A percentile compares a stretch with the other conserved stretches of the same genome.
phyloP scores from a whole-genome alignment of 441 rosid species.

The Erodium chrysanthum region DNA sequence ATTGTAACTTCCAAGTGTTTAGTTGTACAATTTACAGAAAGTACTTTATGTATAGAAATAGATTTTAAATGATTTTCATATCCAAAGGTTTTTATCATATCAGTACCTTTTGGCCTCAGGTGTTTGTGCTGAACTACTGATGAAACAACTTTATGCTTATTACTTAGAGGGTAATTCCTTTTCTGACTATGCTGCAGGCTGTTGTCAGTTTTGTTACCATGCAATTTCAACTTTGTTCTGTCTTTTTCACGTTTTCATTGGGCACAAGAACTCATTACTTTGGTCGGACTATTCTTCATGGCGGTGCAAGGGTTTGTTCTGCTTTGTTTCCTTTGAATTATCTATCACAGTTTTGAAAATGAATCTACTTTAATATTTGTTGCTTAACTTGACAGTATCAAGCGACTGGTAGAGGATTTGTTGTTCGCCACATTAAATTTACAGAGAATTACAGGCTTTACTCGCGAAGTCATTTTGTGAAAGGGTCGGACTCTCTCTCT shows the following conservation, averaged over 20 bases:
- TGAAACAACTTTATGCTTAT: slow-evolving; percentile 8
- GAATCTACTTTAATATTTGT: slow-evolving; percentile 21
- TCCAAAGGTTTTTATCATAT: neutral
- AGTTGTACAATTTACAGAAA: no score
- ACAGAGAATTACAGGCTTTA: slow-evolving; percentile 93
- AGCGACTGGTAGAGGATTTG: slow-evolving; percentile 99
- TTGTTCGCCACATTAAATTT: slow-evolving; percentile 83
- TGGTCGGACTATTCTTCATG: slow-evolving; percentile 96
- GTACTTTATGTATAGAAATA: no score
- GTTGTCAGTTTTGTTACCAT: slow-evolving; percentile 81
- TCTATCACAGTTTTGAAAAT: slow-evolving; percentile 10
- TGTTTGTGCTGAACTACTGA: no score
- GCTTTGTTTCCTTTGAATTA: neutral
- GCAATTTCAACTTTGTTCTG: slow-evolving; percentile 95
- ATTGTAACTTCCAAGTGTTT: no score
- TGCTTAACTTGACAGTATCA: slow-evolving; percentile 52
- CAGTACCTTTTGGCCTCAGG: neutral
- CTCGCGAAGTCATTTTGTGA: slow-evolving; percentile 95
- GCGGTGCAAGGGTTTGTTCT: slow-evolving; percentile 82
- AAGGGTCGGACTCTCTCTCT: slow-evolving; percentile 39
- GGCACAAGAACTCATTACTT: slow-evolving; percentile 96
- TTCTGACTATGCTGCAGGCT: slow-evolving; percentile 49
- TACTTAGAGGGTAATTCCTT: slow-evolving; percentile 6
- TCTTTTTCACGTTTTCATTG: slow-evolving; percentile 95
- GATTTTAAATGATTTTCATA: neutral